Percentiles rank a stretch among this genome's conserved stretches.
Conservation (phyloP, 306 rosid species). For the Cicer arietinum region DNA sequence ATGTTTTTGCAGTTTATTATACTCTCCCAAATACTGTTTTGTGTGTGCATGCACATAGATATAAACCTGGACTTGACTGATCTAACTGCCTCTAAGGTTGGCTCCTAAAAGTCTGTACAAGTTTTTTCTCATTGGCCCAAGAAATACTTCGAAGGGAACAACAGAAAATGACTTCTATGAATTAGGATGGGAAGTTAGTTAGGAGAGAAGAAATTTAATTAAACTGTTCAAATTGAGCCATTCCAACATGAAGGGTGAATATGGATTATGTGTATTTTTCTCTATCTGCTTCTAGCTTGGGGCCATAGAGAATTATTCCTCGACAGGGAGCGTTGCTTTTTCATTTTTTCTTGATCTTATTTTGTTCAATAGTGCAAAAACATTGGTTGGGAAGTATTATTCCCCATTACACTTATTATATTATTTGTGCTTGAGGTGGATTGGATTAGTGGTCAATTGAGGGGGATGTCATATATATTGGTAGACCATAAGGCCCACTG, state of each 20-base stretch:
- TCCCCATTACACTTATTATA: too few relatives aligned
- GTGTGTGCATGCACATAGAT: not conserved
- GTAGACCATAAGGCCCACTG: too few relatives aligned
- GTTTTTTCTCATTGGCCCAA: not conserved
- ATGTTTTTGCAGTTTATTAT: constrained; percentile 1
- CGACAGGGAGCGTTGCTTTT: too few relatives aligned
- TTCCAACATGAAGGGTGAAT: not conserved
- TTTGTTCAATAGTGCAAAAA: too few relatives aligned
- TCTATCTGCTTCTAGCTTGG: not conserved
- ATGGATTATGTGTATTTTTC: not conserved
- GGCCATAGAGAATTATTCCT: too few relatives aligned
- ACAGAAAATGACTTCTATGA: not conserved
- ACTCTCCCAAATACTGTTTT: not conserved
- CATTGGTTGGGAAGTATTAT: too few relatives aligned
- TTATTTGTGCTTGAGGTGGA: too few relatives aligned
- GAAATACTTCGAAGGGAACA: constrained; percentile 2
- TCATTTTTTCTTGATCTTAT: too few relatives aligned
- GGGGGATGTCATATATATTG: too few relatives aligned
- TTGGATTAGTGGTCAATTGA: too few relatives aligned
- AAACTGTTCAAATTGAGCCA: not conserved
- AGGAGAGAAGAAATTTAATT: not conserved
- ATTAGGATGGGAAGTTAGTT: not conserved
- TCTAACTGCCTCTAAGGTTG: not conserved
- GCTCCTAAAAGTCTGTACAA: not conserved
- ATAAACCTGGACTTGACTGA: not conserved